phyloP scores from a whole-genome alignment of 2,329 filamentous ascomycete species.

The Fusarium mundagurra region DNA sequence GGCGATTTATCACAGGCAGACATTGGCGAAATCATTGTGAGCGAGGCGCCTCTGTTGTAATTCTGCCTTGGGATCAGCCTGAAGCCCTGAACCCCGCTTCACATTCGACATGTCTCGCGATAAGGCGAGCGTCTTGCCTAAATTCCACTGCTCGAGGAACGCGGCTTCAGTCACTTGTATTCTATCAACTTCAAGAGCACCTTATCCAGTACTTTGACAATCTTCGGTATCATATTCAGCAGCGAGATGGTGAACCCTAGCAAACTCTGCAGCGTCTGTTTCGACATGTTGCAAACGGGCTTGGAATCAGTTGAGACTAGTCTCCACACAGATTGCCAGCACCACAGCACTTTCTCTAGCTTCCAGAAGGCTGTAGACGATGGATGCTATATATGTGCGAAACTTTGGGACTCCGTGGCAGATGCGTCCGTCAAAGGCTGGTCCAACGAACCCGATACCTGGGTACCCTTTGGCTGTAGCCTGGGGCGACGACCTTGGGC shows the following conservation, averaged over 20 bases:
- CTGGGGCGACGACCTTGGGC: background rate
- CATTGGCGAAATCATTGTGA: background rate
- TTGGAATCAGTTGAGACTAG: background rate
- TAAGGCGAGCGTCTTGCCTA: background rate
- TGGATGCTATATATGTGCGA: background rate
- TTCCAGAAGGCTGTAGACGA: background rate
- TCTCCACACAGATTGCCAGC: background rate
- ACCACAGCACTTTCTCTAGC: background rate
- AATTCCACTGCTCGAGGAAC: background rate
- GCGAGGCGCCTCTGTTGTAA: no score
- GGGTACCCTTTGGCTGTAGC: background rate
- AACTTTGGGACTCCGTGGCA: background rate
- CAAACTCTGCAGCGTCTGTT: background rate
- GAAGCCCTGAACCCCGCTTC: background rate
- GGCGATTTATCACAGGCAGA: no score
- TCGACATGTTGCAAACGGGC: background rate
- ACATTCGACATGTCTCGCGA: background rate
- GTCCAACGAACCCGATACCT: background rate
- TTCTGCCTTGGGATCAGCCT: background rate
- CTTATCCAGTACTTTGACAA: no score
- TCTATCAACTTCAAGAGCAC: no score
- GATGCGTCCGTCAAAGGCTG: background rate
- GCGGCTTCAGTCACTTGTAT: fast-evolving
- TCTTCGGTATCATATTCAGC: no score
- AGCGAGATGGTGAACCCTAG: background rate